A percentile compares a stretch with the other conserved stretches of the same genome.
Conservation (phyloP, 1,139 yeast genomes). For the Blastobotrys ciferrii region DNA sequence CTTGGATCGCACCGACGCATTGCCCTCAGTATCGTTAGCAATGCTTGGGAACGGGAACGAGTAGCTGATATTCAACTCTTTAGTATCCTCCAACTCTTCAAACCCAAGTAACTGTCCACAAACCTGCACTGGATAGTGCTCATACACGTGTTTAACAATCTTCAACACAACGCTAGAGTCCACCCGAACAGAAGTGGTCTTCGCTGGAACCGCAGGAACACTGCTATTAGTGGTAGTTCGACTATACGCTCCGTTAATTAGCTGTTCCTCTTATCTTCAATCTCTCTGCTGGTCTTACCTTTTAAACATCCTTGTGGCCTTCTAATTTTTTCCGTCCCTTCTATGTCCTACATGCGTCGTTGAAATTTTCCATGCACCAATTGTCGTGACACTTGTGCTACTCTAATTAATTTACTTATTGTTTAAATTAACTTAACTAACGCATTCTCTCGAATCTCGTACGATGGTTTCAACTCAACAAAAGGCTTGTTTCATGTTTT, state of each 20-base stretch:
- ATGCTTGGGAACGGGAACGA: constrained; percentile 60
- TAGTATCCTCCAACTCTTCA: constrained; percentile 58
- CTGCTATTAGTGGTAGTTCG: constrained; percentile 2
- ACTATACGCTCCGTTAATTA: not conserved
- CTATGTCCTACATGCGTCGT: not conserved
- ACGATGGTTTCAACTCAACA: too few relatives aligned
- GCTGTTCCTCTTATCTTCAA: too few relatives aligned
- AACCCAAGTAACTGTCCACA: constrained; percentile 80
- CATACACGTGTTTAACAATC: constrained; percentile 71
- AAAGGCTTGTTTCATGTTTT: too few relatives aligned
- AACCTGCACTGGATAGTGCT: constrained; percentile 61
- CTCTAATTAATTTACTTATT: not conserved
- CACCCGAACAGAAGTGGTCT: constrained; percentile 31
- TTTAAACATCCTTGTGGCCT: not conserved
- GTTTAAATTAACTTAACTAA: too few relatives aligned
- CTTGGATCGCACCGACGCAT: constrained; percentile 43
- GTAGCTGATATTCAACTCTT: constrained; percentile 51
- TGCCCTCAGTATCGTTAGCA: constrained; percentile 41
- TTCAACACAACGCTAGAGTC: constrained; percentile 57
- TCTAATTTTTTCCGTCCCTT: not conserved
- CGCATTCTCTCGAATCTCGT: too few relatives aligned
- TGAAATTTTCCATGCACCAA: constrained; percentile 3
- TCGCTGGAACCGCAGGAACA: constrained; percentile 25
- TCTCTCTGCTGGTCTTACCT: not conserved
- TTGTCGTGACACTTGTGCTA: not conserved